Base-by-base conservation (phyloP, 2,329 filamentous ascomycete species). In the Cladosporium sp. region DNA sequence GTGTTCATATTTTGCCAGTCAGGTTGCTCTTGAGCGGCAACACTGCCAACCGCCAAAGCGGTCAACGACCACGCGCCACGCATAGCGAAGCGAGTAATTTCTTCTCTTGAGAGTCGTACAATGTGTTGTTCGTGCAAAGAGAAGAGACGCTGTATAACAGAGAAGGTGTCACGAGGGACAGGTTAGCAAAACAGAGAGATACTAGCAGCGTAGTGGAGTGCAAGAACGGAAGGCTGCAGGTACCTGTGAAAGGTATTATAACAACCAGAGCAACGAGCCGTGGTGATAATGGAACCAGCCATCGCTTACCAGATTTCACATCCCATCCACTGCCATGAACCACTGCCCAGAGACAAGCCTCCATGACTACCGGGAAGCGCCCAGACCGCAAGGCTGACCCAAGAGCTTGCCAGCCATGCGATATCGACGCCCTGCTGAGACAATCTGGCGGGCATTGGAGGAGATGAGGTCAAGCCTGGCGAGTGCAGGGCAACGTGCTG, bases 21-120 rank as follows among this genome's bases (percentile, higher is more conserved):
- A 34, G 45, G 45, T 17, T 22, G 11, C 29, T 48, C 45, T 20
- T 51, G 48, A 12, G 48, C 48, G 34, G 48, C 48, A 24, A 39
- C 48, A 39, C 48, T 40, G n/a, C 40, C 40, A 32, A 44, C 48
- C 48, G 48, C 48, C 18, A 51, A 22, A 39, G 48, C 48, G 34
- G 42, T 30, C 34, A 44, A 38, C 34, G 48, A 40, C 48, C 48
- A 51, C 17, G 36, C 40, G 27, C 32, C 41, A 18, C 48, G 48
- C 48, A 51, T 51, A 40, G 22, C 48, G 27, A 17, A 41, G 44
- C 13, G 27, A 48, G 27, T 22, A 11, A 7, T 5, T 13, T 34
- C 24, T 29, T 24, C 44, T 47, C 36, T 19, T 39, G 24, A 30
- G 24, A 24, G 29, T 24, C 22, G 18, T 24, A 18, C 19, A 24